Percentiles rank a stretch among this genome's conserved stretches.
phyloP scores from a whole-genome alignment of 495 filamentous ascomycete genomes.

The Haplographium delicatum region DNA sequence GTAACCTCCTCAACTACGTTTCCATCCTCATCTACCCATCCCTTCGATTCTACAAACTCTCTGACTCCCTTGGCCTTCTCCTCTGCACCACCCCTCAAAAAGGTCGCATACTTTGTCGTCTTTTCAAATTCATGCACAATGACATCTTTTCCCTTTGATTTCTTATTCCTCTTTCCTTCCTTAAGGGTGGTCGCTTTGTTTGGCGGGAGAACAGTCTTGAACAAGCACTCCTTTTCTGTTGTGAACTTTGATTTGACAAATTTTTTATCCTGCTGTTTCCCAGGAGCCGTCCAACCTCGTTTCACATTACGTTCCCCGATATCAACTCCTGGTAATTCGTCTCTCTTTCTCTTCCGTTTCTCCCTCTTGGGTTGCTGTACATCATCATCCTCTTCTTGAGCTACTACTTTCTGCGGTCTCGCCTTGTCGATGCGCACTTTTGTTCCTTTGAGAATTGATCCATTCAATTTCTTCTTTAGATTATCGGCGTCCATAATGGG shows the following conservation, averaged over 20 bases:
- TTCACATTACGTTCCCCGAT: conserved; percentile 75
- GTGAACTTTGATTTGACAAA: conserved; percentile 69
- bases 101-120: conserved; percentile 70
- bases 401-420: conserved; percentile 35
- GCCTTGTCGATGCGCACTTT: conserved; percentile 84
- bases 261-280: conserved; percentile 51
- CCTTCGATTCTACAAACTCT: conserved; percentile 70
- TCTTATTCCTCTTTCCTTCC: conserved; percentile 43
- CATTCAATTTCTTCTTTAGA: conserved; percentile 89
- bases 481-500: conserved; percentile 78
- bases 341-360: conserved; percentile 60
- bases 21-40: conserved; percentile 81
- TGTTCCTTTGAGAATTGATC: conserved; percentile 72
- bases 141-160: conserved; percentile 48
- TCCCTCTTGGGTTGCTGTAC: conserved; percentile 32
- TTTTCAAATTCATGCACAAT: conserved; percentile 79
- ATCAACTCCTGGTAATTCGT: conserved; percentile 62
- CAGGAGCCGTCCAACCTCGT: conserved; percentile 71
- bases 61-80: conserved; percentile 30
- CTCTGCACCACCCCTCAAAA: conserved; percentile 51
- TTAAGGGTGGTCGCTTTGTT: conserved; percentile 42
- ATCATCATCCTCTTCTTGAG: conserved; percentile 33
- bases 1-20: conserved; percentile 59
- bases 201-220: conserved; percentile 70
- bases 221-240: conserved; percentile 70